Base-by-base conservation (phyloP, 208 protist genomes). In the Trypanosoma vivax region DNA sequence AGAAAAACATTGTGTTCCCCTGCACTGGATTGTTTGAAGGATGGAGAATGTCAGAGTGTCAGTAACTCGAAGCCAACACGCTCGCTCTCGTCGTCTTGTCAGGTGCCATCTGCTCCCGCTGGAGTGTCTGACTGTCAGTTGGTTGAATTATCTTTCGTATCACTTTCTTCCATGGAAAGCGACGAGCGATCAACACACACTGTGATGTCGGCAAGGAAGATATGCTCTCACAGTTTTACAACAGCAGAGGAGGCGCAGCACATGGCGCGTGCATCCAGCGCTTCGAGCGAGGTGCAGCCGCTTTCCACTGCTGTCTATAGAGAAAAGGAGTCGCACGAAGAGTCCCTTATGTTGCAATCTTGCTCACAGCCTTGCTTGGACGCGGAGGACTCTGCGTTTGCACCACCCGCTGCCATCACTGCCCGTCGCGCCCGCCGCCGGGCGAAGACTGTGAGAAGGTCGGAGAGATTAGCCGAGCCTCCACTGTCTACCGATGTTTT, bases 401-500 rank as follows among this genome's bases (percentile, higher is more conserved):
- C n/a, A n/a, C n/a, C n/a, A n/a, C n/a, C n/a, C n/a, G n/a, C 39
- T 43, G 6, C n/a, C 39, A 43, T 19, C 39, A 19, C 16, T 9
- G 39, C n/a, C 23, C 23, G 23, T 43, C n/a, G n/a, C n/a, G n/a
- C 6, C 23, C n/a, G 43, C 23, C 23, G 6, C 16, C 39, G 39
- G 6, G 39, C n/a, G n/a, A 7, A 7, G n/a, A 7, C n/a, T 9
- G 23, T 9, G 39, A 43, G 23, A 43, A 43, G 23, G 23, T 24
- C n/a, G 39, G 23, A 18, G 39, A 43, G 39, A 6, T 19, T 6
- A 19, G 39, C 5, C 39, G n/a, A 19, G n/a, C 16, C 6, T 11
- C n/a, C n/a, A 19, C n/a, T 43, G n/a, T 42, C 43, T n/a, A 45
- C 63, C n/a, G 77, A 80, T 29, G 24, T 85, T 10, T 29, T 85